phyloP scores from a whole-genome alignment of 2,329 filamentous ascomycete species.

The Ophiostoma himal-ulmi region DNA sequence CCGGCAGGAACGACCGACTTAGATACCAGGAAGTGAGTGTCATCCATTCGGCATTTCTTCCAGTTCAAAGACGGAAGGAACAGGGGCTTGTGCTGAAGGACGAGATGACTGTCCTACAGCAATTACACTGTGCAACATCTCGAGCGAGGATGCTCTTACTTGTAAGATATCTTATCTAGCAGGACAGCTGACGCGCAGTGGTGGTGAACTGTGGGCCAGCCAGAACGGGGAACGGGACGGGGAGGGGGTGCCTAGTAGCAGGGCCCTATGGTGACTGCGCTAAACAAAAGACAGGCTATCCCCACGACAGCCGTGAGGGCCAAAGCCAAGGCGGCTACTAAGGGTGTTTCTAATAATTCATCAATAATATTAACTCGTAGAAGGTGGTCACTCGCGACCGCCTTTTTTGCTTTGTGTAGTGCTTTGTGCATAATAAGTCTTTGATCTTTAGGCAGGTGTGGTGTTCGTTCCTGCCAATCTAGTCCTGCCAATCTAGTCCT shows the following conservation, averaged over 20 bases:
- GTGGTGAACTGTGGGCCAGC: not conserved
- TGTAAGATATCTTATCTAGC: not conserved
- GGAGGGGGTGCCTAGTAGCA: not conserved
- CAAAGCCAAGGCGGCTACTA: too few species aligned
- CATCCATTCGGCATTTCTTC: not conserved
- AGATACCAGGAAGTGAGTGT: not conserved
- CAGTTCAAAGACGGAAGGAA: not conserved
- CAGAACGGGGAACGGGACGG: not conserved
- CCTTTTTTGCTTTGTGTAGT: not conserved
- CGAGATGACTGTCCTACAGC: not conserved
- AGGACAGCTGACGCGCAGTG: constrained; percentile 2
- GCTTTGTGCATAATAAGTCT: not conserved
- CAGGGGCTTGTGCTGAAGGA: not conserved
- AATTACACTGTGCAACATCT: not conserved
- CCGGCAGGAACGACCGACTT: not conserved
- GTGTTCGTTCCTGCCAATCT: not conserved
- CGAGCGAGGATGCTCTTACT: not conserved
- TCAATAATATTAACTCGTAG: not conserved
- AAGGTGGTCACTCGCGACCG: not conserved
- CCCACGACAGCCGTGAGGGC: not conserved
- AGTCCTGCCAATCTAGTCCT: too few species aligned
- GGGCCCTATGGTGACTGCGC: not conserved
- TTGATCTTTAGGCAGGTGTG: not conserved
- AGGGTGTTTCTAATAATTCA: constrained; percentile 2
- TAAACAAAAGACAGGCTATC: not conserved